Conservation (phyloP, 108 stramenopile species). For the Skeletonema grethae region DNA sequence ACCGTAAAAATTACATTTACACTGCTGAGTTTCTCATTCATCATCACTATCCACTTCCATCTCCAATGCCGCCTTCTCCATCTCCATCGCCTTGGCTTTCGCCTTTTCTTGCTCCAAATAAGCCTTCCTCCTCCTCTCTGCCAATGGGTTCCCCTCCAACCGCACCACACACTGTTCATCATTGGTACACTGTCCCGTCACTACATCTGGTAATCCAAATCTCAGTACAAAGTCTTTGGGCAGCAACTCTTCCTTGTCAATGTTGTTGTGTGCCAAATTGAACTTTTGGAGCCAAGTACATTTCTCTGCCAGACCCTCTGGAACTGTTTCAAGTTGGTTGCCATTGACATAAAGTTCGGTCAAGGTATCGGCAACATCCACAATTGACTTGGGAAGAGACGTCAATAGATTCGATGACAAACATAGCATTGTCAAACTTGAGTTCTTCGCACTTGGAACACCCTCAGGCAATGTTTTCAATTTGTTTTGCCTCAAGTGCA, state of each 20-base stretch:
- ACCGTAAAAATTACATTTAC: not conserved
- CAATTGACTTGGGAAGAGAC: slow-evolving; percentile 37
- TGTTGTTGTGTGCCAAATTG: slow-evolving; percentile 55
- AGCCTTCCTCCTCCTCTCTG: slow-evolving; percentile 13
- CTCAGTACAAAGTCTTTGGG: slow-evolving; percentile 36
- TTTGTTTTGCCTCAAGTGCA: slow-evolving; percentile 50
- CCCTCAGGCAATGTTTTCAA: slow-evolving; percentile 34
- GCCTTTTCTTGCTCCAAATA: slow-evolving; percentile 22
- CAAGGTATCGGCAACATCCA: slow-evolving; percentile 27
- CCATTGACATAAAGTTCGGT: slow-evolving; percentile 58
- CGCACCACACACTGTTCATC: slow-evolving; percentile 20
- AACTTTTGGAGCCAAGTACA: slow-evolving; percentile 40
- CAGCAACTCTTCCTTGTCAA: slow-evolving; percentile 16
- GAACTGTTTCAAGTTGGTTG: slow-evolving; percentile 47
- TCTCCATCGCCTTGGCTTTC: slow-evolving; percentile 23
- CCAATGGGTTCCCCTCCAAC: slow-evolving; percentile 35
- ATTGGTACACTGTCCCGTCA: slow-evolving; percentile 33
- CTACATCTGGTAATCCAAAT: slow-evolving; percentile 43
- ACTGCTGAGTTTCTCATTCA: not conserved
- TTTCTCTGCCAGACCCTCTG: slow-evolving; percentile 29
- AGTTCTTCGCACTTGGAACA: slow-evolving; percentile 25
- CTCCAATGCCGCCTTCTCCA: not conserved
- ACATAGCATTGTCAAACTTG: slow-evolving; percentile 42
- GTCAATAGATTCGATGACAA: slow-evolving; percentile 62
- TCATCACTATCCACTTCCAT: slow-evolving; percentile 7